A percentile compares a stretch with the other conserved stretches of the same genome.
phyloP scores from a whole-genome alignment of 306 rosid genomes.

The Vigna hirtella region DNA sequence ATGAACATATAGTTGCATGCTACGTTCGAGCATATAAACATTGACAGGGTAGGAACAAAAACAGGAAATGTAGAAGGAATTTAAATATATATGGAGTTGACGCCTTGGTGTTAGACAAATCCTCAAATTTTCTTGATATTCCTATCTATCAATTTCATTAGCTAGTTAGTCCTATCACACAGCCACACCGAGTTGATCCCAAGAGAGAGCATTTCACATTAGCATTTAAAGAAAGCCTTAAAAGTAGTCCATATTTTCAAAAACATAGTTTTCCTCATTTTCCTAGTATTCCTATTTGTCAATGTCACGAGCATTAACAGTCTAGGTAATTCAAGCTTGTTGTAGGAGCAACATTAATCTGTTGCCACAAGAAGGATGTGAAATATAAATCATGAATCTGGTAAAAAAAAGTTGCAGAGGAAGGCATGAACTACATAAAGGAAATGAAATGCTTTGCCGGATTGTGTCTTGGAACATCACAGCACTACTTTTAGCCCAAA shows the following conservation, averaged over 20 bases:
- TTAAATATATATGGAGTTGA: neutral
- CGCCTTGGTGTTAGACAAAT: neutral
- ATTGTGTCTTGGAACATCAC: constrained; percentile 15
- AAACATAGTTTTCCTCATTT: constrained; percentile 5
- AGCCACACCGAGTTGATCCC: neutral
- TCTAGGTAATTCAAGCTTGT: neutral
- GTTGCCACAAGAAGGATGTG: neutral
- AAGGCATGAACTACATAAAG: neutral
- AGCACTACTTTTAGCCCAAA: constrained; percentile 1
- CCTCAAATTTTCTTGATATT: neutral
- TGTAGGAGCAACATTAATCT: neutral
- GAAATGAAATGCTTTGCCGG: constrained; percentile 10
- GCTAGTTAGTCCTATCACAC: constrained; percentile 23
- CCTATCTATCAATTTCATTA: constrained; percentile 17
- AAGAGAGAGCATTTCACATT: neutral
- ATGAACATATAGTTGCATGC: constrained; percentile 8
- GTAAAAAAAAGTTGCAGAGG: neutral
- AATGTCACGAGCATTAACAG: neutral
- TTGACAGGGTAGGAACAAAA: constrained; percentile 14
- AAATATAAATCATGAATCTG: constrained; percentile 23
- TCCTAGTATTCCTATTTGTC: neutral
- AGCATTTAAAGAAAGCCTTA: constrained; percentile 10
- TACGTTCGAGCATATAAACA: constrained; percentile 10
- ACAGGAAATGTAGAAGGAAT: constrained; percentile 16
- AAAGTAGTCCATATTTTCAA: constrained; percentile 17